Evolutionary conservation across 2,329 filamentous ascomycete species (phyloP), one percentile per base, ranked within the genome.

Genomic region (Westerdykella ornata): DNA sequence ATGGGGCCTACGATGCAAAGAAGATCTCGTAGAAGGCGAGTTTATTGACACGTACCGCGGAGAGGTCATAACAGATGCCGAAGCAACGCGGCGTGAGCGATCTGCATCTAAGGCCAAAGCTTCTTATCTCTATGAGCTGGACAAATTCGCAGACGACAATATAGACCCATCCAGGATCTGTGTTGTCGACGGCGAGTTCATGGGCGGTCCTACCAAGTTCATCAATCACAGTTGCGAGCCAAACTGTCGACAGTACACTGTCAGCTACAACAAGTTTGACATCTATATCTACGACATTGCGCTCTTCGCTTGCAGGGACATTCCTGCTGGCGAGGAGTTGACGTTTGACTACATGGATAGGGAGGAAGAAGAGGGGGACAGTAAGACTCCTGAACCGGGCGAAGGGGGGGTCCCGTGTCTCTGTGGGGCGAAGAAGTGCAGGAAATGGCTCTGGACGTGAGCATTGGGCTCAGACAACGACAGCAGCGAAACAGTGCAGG

Each of bases 151-250:
- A 1, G 75, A 84, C 1, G 70, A 84, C 0, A 69, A 72, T 3
- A 75, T 66, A 84, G 42, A 46, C 60, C 0, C 48, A 58, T 0
- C 49, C 7, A 60, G 68, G 0, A 57, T 67, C 6, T 75, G 71
- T 43, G 68, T 74, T 0, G 68, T 77, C 0, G 74, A 78, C 39
- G 87, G 87, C 9, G 82, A 89, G 60, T 84, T 84, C 60, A 80
- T 82, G 71, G 85, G 85, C 1, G 85, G 85, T 0, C 84, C 85
- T 0, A 86, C 84, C 0, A 77, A 85, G 2, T 92, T 90, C 63
- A 84, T 90, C 61, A 92, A 92, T 54, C 86, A 92, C 61, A 84
- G 78, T 2, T 90, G 86, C 60, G 77, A 85, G 4, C 85, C 86
- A 0, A 90, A 89, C 55, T 75, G 88, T 56, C 74, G 83, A 12